Evolutionary conservation across 768 basidiomycete species (phyloP).

Genomic region (Mycena chlorophos): DNA sequence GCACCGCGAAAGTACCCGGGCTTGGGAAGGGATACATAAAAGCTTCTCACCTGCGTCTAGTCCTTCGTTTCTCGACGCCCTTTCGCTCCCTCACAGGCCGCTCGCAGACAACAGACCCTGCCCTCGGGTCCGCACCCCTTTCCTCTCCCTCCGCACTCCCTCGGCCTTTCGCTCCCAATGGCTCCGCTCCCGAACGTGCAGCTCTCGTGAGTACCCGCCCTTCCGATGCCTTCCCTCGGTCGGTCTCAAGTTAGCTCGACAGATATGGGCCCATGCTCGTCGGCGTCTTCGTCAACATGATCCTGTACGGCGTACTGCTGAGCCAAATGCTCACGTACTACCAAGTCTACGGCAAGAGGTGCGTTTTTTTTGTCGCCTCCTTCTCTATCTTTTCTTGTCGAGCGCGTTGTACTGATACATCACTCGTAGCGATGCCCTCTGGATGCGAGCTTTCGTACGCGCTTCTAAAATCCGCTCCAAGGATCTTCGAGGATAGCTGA

Average conservation of each 20-base stretch:
- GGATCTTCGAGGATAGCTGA: no score
- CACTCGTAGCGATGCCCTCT: conserved; percentile 9
- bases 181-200: background rate
- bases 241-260: background rate
- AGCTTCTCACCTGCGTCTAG: background rate
- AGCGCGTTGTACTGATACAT: background rate
- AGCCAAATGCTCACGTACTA: conserved; percentile 4
- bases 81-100: background rate
- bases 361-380: background rate
- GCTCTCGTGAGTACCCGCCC: background rate
- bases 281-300: conserved; percentile 24
- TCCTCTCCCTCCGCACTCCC: no score
- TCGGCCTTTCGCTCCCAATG: background rate
- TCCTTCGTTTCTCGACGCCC: background rate
- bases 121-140: no score
- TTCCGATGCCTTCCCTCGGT: background rate
- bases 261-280: conserved; percentile 22
- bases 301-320: conserved; percentile 18
- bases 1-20: no score
- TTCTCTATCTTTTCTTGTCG: background rate
- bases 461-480: background rate
- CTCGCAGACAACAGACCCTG: background rate
- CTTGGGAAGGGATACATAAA: background rate
- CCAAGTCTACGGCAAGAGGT: conserved; percentile 8
- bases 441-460: conserved; percentile 13